phyloP scores from a whole-genome alignment of 495 filamentous ascomycete genomes.

The Penicillium atrosanguineum region DNA sequence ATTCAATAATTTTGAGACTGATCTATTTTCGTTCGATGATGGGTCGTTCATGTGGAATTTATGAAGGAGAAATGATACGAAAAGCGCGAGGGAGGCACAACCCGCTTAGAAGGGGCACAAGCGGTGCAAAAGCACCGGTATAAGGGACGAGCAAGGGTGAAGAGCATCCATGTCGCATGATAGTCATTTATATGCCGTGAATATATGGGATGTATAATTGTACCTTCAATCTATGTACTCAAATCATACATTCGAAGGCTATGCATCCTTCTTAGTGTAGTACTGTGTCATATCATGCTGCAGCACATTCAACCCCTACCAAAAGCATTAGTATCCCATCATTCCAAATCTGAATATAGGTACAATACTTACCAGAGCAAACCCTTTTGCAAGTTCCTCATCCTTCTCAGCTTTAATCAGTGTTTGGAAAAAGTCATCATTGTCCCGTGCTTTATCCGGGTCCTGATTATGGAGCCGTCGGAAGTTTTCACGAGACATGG shows the following conservation, averaged over 20 bases:
- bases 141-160: not conserved
- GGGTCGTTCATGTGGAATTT: conserved; percentile 21
- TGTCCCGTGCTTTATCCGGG: conserved; percentile 30
- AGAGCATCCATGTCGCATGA: not conserved
- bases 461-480: conserved; percentile 33
- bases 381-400: conserved; percentile 17
- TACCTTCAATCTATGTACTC: not conserved
- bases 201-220: not conserved
- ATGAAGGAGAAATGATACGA: conserved; percentile 1
- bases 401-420: conserved; percentile 25
- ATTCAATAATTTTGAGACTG: conserved; percentile 20
- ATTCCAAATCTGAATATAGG: not conserved
- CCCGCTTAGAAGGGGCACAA: conserved; percentile 3
- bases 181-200: not conserved
- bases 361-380: conserved; percentile 22
- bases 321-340: not conserved
- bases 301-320: conserved; percentile 27
- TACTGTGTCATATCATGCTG: conserved; percentile 33
- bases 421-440: conserved; percentile 40
- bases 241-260: not conserved
- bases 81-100: conserved; percentile 4
- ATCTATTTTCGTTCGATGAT: conserved; percentile 25
- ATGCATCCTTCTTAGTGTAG: conserved; percentile 16
- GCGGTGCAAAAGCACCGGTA: conserved; percentile 3
- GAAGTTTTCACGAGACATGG: conserved; percentile 53